phyloP scores from a whole-genome alignment of 1,284 basidiomycete species.

The Psilocybe mexicana region DNA sequence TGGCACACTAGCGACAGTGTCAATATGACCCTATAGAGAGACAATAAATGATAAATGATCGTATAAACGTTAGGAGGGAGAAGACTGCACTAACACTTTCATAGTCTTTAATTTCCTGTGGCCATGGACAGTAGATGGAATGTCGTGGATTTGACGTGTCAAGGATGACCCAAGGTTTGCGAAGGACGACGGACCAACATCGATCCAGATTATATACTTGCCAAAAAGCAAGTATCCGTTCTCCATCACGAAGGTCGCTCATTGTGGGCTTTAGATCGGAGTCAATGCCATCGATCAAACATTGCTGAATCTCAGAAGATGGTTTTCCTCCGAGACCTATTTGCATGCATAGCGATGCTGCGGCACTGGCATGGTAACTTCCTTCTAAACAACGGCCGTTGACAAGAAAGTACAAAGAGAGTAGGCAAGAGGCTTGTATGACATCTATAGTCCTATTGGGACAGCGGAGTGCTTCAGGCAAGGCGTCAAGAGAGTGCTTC shows the following conservation, averaged over 20 bases:
- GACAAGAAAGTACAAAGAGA: conserved; percentile 72
- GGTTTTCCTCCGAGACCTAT: conserved; percentile 61
- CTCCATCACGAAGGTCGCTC: conserved; percentile 57
- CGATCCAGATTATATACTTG: conserved; percentile 68
- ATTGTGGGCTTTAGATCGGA: conserved; percentile 57
- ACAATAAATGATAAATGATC: background rate
- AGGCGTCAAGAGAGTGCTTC: conserved; percentile 53
- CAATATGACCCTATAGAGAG: conserved; percentile 53
- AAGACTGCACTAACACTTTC: conserved; percentile 42
- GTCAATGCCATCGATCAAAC: conserved; percentile 37
- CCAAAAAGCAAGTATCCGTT: conserved; percentile 71
- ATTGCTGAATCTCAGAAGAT: conserved; percentile 35
- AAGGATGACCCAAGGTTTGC: conserved; percentile 54
- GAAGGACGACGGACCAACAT: conserved; percentile 64
- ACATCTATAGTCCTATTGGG: conserved; percentile 61
- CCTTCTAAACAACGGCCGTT: conserved; percentile 74
- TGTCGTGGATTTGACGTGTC: conserved; percentile 46
- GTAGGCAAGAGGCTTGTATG: conserved; percentile 70
- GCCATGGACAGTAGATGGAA: conserved; percentile 67
- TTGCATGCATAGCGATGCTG: conserved; percentile 65
- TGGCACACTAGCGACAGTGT: conserved; percentile 48
- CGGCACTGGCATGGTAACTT: conserved; percentile 69
- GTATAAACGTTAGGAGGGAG: background rate
- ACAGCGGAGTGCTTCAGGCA: conserved; percentile 59
- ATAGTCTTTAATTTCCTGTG: conserved; percentile 59